Base-by-base conservation (phyloP, 768 basidiomycete genomes). In the Termitomyces sp. region DNA sequence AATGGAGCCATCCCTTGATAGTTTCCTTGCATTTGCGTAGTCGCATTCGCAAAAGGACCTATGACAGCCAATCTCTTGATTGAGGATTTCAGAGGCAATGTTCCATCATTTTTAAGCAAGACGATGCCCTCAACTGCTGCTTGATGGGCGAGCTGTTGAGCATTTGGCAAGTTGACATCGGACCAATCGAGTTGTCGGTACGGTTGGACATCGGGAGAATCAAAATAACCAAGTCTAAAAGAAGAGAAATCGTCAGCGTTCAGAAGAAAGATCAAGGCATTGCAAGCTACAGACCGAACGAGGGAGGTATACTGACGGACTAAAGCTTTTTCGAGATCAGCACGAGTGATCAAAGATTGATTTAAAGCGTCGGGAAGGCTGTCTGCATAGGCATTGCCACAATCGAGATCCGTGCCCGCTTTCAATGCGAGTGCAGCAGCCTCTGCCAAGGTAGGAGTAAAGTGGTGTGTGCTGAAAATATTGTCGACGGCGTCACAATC, bases 91-190 rank as follows among this genome's bases (percentile, higher is more conserved):
- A 88, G 72, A 3, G 86, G 87, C 2, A 89, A 72, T 6, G 76
- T 78, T 14, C 79, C 80, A 58, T 85, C 82, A 64, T 87, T 89
- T 74, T 88, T 87, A 16, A 88, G 72, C 6, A 88, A 73, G 18
- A 83, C 82, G 3, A 84, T 76, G 23, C 83, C 81, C 65, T 83
- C 80, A 5, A 78, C 69, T 4, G 83, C 83, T 30, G 79, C 81
- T 54, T 74, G 72, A 64, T 80, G 71, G 3, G 83, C 83, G 14
- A 86, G 74, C 18, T 73, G 64, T 60, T 80, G 81, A 1, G 83
- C 76, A 8, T 66, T 51, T 3, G 77, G 75, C 0, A 75, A 76
- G 65, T 83, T 81, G 61, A 86, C 75, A 58, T 80, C 74, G 5
- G 71, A 67, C 77, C 79, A 84, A 40, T 63, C 67, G 18, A 84